phyloP scores from a whole-genome alignment of 2,329 filamentous ascomycete species.

The Pseudogymnoascus sp. region DNA sequence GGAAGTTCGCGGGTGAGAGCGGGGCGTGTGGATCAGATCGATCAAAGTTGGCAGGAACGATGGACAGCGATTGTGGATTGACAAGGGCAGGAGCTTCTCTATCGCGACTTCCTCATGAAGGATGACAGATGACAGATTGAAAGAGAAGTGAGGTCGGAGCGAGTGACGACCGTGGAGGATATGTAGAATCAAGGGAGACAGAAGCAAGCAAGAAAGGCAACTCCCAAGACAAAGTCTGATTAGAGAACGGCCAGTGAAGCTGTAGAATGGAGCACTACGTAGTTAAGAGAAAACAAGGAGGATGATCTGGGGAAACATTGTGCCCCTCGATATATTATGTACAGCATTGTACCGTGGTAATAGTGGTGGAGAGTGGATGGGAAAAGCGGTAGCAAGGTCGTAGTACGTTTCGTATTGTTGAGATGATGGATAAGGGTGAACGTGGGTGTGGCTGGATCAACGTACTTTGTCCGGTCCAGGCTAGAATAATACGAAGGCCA shows the following conservation, averaged over 20 bases:
- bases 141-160: not conserved
- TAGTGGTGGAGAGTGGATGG: not conserved
- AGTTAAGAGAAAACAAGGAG: constrained; percentile 2
- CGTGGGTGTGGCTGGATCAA: not conserved
- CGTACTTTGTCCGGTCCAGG: not conserved
- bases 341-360: not conserved
- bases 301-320: not conserved
- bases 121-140: not conserved
- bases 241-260: not conserved
- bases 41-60: not conserved
- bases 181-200: not conserved
- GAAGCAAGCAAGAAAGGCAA: not conserved
- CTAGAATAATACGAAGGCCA: not conserved
- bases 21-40: not conserved
- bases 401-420: not conserved
- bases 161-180: not conserved
- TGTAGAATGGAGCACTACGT: not conserved
- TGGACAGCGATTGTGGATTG: not conserved
- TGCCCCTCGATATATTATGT: not conserved
- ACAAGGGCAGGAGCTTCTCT: not conserved
- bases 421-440: not conserved
- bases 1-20: not conserved
- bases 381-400: not conserved
- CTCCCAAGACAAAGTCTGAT: not conserved
- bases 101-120: not conserved